These are phyloP conservation scores for Obelidium mucronatum DNA, from an alignment of 192 early-diverging fungal genomes.

Conservation along the genomic window DNA sequence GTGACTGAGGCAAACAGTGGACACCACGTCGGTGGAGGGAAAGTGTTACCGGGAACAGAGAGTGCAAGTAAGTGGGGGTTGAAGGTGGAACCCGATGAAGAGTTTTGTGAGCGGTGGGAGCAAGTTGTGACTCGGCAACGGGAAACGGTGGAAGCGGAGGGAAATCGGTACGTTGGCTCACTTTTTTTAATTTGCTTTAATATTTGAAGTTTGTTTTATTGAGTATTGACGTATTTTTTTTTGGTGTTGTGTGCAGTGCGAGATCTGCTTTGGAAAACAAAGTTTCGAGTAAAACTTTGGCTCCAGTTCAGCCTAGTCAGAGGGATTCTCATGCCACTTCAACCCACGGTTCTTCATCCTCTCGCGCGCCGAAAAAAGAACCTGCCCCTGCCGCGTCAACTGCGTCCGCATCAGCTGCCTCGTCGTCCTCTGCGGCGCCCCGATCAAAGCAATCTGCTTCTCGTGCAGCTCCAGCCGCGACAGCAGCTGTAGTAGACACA, in stretches of 20 bases:
- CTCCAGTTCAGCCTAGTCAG: too few relatives aligned
- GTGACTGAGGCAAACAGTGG: neutral
- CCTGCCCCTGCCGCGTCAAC: neutral
- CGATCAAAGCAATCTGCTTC: neutral
- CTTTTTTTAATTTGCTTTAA: neutral
- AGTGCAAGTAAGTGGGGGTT: constrained; percentile 23
- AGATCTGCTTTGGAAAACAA: neutral
- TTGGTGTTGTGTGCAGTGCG: constrained; percentile 14
- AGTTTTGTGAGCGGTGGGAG: constrained; percentile 21
- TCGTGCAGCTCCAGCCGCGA: neutral
- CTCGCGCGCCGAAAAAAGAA: neutral
- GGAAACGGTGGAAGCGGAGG: constrained; percentile 5
- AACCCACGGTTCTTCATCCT: neutral
- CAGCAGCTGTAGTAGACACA: too few relatives aligned
- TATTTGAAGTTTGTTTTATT: constrained; percentile 12
- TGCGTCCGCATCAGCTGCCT: neutral
- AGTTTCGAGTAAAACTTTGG: neutral
- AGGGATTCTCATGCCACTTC: neutral
- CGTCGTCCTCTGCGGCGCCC: neutral
- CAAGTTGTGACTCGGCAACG: constrained; percentile 18
- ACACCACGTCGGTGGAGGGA: constrained; percentile 16
- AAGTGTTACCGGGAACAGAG: neutral
- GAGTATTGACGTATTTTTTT: neutral
- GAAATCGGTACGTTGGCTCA: constrained; percentile 6
- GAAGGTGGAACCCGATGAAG: constrained; percentile 21